Evolutionary conservation across 352 stramenopile genomes (phyloP).

Genomic region (Pythium rhizo-oryzae): DNA sequence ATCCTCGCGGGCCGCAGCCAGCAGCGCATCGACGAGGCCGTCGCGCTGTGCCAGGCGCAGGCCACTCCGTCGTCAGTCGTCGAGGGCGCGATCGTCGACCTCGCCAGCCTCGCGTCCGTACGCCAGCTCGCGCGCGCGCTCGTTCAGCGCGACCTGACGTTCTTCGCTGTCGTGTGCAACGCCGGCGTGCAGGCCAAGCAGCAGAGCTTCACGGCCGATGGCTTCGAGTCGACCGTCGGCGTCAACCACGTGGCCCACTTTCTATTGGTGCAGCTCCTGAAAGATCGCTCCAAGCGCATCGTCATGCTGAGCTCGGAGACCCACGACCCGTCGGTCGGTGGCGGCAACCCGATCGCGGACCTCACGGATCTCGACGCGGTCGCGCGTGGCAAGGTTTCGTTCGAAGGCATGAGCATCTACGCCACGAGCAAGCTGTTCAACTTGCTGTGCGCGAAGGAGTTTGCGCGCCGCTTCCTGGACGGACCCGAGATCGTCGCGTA

Average conservation of each 20-base stretch:
- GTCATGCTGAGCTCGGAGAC: constrained; percentile 14
- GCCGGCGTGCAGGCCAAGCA: constrained; percentile 30
- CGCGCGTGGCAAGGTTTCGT: not conserved
- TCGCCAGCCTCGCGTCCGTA: constrained; percentile 37
- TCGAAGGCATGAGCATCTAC: constrained; percentile 16
- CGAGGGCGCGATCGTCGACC: constrained; percentile 34
- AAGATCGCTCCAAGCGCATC: constrained; percentile 17
- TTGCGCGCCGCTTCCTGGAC: constrained; percentile 18
- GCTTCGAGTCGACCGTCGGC: constrained; percentile 40
- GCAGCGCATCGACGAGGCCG: constrained; percentile 28
- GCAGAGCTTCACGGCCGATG: constrained; percentile 32
- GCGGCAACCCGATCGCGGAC: not conserved
- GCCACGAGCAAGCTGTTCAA: constrained; percentile 32
- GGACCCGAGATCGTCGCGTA: constrained; percentile 31
- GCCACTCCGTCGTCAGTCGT: constrained; percentile 19
- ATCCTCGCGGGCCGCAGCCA: constrained; percentile 35
- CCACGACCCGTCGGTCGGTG: constrained; percentile 11
- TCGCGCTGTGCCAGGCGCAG: constrained; percentile 11
- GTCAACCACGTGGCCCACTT: constrained; percentile 51
- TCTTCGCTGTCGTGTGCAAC: constrained; percentile 46
- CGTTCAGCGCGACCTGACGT: constrained; percentile 21
- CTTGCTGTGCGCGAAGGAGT: constrained; percentile 24
- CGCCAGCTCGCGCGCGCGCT: constrained; percentile 29
- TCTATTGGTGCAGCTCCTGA: constrained; percentile 33
- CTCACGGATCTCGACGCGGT: constrained; percentile 15